phyloP scores from a whole-genome alignment of 192 early-diverging fungal genomes.

The Coemansia sp. region DNA sequence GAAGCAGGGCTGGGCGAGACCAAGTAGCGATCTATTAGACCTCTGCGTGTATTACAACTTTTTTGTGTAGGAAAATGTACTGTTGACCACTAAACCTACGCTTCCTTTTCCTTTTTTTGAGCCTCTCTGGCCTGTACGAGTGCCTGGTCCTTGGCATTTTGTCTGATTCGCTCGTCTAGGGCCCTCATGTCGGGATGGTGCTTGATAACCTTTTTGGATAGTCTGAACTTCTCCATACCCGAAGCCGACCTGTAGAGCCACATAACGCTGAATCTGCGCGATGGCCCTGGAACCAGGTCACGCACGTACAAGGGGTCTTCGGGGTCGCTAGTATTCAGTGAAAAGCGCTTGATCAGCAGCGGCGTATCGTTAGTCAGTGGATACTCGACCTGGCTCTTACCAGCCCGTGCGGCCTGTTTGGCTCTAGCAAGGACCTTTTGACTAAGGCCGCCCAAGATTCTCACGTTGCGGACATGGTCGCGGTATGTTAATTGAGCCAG shows the following conservation, averaged over 20 bases:
- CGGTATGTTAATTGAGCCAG: slow-evolving; percentile 27
- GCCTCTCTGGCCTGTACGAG: background rate
- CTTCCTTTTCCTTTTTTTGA: background rate
- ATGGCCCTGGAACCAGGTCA: slow-evolving; percentile 31
- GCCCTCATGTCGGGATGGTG: slow-evolving; percentile 41
- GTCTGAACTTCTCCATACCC: slow-evolving; percentile 12
- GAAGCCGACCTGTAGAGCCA: slow-evolving; percentile 26
- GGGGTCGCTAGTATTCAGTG: slow-evolving; percentile 22
- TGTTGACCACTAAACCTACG: background rate
- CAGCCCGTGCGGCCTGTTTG: slow-evolving; percentile 8
- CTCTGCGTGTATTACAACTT: background rate
- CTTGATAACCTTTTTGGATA: slow-evolving; percentile 39
- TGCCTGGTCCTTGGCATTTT: slow-evolving; percentile 10
- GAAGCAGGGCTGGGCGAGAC: slow-evolving; percentile 4
- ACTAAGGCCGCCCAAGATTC: slow-evolving; percentile 33
- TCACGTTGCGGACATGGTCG: slow-evolving; percentile 38
- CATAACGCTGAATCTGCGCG: slow-evolving; percentile 28
- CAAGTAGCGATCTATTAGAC: background rate
- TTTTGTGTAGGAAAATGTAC: too few relatives aligned
- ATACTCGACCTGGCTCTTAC: slow-evolving; percentile 36
- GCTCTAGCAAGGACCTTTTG: slow-evolving; percentile 6
- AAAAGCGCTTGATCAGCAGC: slow-evolving; percentile 31
- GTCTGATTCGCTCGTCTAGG: slow-evolving; percentile 31
- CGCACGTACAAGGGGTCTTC: slow-evolving; percentile 24
- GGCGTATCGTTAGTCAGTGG: slow-evolving; percentile 35